A percentile compares a stretch with the other conserved stretches of the same genome.
Conservation (phyloP, 805 yeast species). For the Saccharomycopsis babjevae region DNA sequence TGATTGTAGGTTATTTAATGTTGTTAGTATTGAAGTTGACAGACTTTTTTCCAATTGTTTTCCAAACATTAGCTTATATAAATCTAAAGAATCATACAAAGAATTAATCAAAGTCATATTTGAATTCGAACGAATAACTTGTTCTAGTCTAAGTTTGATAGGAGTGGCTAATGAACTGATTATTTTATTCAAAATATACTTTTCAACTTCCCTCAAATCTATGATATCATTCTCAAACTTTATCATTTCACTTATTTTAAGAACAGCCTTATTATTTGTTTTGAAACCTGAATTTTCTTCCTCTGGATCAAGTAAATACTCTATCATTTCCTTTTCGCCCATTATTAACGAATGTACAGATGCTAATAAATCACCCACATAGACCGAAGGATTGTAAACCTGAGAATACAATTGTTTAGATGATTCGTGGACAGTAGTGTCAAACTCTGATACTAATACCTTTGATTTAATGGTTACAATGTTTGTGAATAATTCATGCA, state of each 20-base stretch:
- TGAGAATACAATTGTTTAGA: slow-evolving; percentile 49
- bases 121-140: slow-evolving; percentile 54
- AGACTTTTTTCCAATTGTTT: slow-evolving; percentile 20
- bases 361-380: slow-evolving; percentile 80
- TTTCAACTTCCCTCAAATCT: slow-evolving; percentile 10
- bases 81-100: slow-evolving; percentile 50
- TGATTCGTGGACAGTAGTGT: background rate
- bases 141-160: slow-evolving; percentile 54
- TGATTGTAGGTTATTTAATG: slow-evolving; percentile 26
- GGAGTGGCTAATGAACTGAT: slow-evolving; percentile 50
- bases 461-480: slow-evolving; percentile 66
- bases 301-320: slow-evolving; percentile 44
- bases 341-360: slow-evolving; percentile 79
- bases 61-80: slow-evolving; percentile 60
- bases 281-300: slow-evolving; percentile 20
- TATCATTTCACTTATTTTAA: slow-evolving; percentile 17
- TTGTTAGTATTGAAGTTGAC: slow-evolving; percentile 21
- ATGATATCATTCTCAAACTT: slow-evolving; percentile 25
- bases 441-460: slow-evolving; percentile 54
- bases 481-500: slow-evolving; percentile 49
- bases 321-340: slow-evolving; percentile 73
- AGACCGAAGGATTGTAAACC: slow-evolving; percentile 73
- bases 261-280: slow-evolving; percentile 16
- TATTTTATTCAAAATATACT: slow-evolving; percentile 36
- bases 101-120: slow-evolving; percentile 46